Conservation (phyloP, 1,284 basidiomycete genomes). For the Omphalotus olearius region DNA sequence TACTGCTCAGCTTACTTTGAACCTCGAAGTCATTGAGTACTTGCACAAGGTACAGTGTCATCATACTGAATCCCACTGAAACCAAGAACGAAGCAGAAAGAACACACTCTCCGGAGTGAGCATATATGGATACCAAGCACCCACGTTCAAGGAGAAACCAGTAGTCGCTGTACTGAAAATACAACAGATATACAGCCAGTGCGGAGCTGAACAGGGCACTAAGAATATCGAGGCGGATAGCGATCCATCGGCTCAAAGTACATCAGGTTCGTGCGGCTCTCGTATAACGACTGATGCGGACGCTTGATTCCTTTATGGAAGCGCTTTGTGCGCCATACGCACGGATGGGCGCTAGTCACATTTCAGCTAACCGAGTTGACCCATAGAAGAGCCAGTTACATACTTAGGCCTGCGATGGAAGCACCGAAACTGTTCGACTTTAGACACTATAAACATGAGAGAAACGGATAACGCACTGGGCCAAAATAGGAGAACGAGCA, state of each 20-base stretch:
- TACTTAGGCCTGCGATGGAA: constrained; percentile 57
- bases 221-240: not conserved
- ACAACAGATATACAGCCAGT: constrained; percentile 50
- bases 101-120: too few relatives aligned
- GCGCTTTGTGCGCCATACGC: constrained; percentile 50
- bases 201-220: not conserved
- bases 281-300: constrained; percentile 43
- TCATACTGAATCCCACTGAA: constrained; percentile 45
- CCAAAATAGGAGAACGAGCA: constrained; percentile 60
- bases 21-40: constrained; percentile 57
- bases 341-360: constrained; percentile 49
- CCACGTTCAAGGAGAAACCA: constrained; percentile 50
- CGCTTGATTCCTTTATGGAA: constrained; percentile 40
- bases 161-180: constrained; percentile 38
- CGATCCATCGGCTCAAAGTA: constrained; percentile 41
- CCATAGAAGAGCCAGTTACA: not conserved
- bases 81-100: too few relatives aligned
- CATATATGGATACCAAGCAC: not conserved
- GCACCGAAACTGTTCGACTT: constrained; percentile 46
- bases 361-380: not conserved
- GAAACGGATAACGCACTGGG: constrained; percentile 35
- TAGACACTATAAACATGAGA: not conserved
- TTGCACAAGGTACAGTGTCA: constrained; percentile 52
- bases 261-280: constrained; percentile 43
- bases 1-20: constrained; percentile 31